phyloP scores from a whole-genome alignment of 805 yeast species.

The Monosporozyma siamensis region DNA sequence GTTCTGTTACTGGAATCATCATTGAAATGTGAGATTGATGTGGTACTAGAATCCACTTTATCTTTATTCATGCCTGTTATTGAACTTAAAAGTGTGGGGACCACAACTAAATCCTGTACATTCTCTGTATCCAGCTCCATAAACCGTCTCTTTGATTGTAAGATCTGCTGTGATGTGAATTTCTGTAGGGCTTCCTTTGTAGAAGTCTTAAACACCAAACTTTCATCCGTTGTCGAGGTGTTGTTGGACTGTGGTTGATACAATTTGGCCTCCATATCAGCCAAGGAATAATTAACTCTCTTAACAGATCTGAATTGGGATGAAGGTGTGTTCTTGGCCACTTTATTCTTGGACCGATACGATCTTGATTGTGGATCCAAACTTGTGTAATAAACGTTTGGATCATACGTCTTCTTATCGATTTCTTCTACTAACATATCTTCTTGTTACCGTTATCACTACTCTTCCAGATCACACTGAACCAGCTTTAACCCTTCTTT shows the following conservation, averaged over 20 bases:
- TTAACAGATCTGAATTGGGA: conserved; percentile 23
- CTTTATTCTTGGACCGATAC: conserved; percentile 14
- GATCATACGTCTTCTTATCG: conserved; percentile 25
- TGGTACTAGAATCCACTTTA: conserved; percentile 20
- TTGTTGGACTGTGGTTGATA: conserved; percentile 10
- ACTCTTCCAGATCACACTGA: too few species aligned
- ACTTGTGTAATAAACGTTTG: conserved; percentile 27
- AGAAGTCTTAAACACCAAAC: conserved; percentile 6
- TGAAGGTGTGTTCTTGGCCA: conserved; percentile 12
- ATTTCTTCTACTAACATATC: conserved; percentile 30
- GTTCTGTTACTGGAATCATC: conserved; percentile 12
- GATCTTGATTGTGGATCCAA: conserved; percentile 16
- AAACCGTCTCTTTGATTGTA: conserved; percentile 26
- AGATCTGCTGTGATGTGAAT: conserved; percentile 22
- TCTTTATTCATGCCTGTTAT: conserved; percentile 26
- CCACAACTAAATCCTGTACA: conserved; percentile 18
- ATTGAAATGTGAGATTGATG: conserved; percentile 5
- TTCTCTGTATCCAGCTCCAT: conserved; percentile 30
- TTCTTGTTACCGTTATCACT: too few species aligned
- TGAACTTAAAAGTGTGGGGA: conserved; percentile 24
- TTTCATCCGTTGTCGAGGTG: conserved; percentile 5
- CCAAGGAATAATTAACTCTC: conserved; percentile 29
- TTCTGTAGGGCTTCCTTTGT: conserved; percentile 15
- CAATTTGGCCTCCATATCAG: conserved; percentile 27
- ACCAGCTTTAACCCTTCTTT: too few species aligned